Evolutionary conservation across 2,329 filamentous ascomycete species (phyloP).

Genomic region (Neoarthrinium moseri): DNA sequence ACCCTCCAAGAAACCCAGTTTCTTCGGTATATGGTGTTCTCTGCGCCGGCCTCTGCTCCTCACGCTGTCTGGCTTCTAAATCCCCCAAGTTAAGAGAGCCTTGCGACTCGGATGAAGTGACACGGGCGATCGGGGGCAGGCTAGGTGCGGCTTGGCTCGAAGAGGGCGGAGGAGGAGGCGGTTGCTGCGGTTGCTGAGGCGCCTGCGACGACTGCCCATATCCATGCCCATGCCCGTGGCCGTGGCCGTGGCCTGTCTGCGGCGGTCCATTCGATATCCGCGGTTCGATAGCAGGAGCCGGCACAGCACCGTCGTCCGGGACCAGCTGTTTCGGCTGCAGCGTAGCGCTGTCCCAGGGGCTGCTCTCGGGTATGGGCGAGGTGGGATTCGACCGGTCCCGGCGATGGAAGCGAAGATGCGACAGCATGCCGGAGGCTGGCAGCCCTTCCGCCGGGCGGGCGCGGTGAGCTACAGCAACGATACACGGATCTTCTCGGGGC

Average conservation of each 20-base stretch:
- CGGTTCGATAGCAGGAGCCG: constrained; percentile 42
- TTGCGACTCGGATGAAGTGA: constrained; percentile 40
- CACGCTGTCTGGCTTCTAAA: constrained; percentile 14
- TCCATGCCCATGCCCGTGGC: constrained; percentile 14
- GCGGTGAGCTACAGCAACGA: no score
- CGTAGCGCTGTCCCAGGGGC: constrained; percentile 36
- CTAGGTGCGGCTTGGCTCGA: constrained; percentile 24
- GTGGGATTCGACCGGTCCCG: constrained; percentile 55
- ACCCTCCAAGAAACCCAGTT: constrained; percentile 53
- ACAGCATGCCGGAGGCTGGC: constrained; percentile 38
- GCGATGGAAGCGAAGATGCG: constrained; percentile 58
- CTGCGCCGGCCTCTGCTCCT: constrained; percentile 28
- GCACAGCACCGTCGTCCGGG: constrained; percentile 41
- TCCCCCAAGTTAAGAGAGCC: constrained; percentile 18
- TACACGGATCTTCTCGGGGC: no score
- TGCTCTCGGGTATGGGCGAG: constrained; percentile 50
- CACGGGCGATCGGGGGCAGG: constrained; percentile 46
- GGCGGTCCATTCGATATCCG: constrained; percentile 23
- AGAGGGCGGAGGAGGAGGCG: constrained; percentile 14
- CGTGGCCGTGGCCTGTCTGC: constrained; percentile 32
- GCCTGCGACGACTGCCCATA: neutral
- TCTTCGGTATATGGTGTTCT: constrained; percentile 34
- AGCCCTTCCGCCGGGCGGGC: neutral
- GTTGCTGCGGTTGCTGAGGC: neutral
- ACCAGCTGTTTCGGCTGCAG: constrained; percentile 40